Percentiles rank a stretch among this genome's conserved stretches.
These are phyloP conservation scores for Cyberlindnera maclurae DNA, from an alignment of 805 yeast species.

Conservation along the genomic window DNA sequence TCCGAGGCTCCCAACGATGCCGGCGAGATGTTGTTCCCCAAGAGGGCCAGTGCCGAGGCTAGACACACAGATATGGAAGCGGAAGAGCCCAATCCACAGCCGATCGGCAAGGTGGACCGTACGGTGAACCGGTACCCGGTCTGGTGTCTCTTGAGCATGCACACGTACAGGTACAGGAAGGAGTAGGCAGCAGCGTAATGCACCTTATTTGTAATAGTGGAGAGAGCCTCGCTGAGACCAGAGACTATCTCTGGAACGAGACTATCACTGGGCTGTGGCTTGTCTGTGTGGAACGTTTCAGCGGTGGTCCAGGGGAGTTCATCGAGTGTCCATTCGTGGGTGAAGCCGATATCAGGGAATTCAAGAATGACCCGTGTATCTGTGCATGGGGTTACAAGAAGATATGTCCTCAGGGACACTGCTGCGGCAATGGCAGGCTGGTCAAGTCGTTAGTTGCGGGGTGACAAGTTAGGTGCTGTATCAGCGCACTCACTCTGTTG, in stretches of 20 bases:
- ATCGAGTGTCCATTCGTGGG: slow-evolving; percentile 51
- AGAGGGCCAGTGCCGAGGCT: slow-evolving; percentile 60
- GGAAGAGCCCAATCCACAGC: slow-evolving; percentile 95
- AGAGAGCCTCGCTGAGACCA: slow-evolving; percentile 37
- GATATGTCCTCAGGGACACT: slow-evolving; percentile 74
- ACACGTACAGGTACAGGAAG: slow-evolving; percentile 70
- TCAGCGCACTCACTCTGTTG: slow-evolving; percentile 41
- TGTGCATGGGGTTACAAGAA: slow-evolving; percentile 48
- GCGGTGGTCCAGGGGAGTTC: slow-evolving; percentile 56
- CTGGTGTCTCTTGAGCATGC: slow-evolving; percentile 40
- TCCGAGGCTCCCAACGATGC: slow-evolving; percentile 33
- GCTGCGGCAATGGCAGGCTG: slow-evolving; percentile 94
- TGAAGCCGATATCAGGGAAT: slow-evolving; percentile 76
- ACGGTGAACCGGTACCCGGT: slow-evolving; percentile 56
- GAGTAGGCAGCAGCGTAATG: slow-evolving; percentile 78
- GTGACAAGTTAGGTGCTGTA: not conserved
- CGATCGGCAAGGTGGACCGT: slow-evolving; percentile 84
- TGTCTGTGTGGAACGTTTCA: slow-evolving; percentile 16
- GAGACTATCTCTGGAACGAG: slow-evolving; percentile 52
- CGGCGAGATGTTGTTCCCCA: slow-evolving; percentile 46
- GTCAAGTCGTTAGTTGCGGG: slow-evolving; percentile 1
- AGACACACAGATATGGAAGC: slow-evolving; percentile 86
- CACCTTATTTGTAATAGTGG: slow-evolving; percentile 42
- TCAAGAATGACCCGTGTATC: slow-evolving; percentile 47
- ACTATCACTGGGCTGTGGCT: slow-evolving; percentile 39